Percentiles rank a stretch among this genome's conserved stretches.
phyloP scores from a whole-genome alignment of 768 basidiomycete genomes.

The Rhodotorula diobovata region DNA sequence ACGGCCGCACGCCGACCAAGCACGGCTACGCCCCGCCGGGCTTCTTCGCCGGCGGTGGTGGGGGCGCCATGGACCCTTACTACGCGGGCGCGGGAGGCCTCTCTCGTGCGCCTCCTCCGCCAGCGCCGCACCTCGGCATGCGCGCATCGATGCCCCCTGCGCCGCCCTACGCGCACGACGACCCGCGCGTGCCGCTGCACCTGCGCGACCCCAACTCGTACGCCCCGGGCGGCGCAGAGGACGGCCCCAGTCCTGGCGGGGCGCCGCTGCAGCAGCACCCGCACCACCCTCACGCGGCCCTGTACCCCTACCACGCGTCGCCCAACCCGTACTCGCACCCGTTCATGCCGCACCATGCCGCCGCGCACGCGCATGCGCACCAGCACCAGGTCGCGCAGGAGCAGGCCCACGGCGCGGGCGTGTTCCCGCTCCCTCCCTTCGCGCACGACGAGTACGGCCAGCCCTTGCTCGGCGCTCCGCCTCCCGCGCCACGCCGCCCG shows the following conservation, averaged over 20 bases:
- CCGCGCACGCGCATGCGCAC: too few species aligned
- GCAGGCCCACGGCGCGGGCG: conserved; percentile 1
- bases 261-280: neutral
- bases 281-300: neutral
- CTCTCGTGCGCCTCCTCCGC: neutral
- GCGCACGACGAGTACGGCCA: neutral
- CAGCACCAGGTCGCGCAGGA: conserved; percentile 1
- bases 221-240: neutral
- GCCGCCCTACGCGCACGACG: neutral
- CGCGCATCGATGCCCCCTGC: neutral
- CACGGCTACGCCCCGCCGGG: neutral
- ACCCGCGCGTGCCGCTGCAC: neutral
- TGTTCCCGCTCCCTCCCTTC: neutral
- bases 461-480: neutral
- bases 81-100: neutral
- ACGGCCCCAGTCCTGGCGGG: neutral
- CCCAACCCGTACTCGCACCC: conserved; percentile 19
- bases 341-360: neutral
- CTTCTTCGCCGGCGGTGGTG: neutral
- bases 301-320: neutral
- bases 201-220: neutral
- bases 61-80: conserved; percentile 3
- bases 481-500: neutral
- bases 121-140: neutral
- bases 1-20: conserved; percentile 3